Percentiles rank a stretch among this genome's conserved stretches.
Conservation (phyloP, 495 filamentous ascomycete genomes). For the Bacidia rubella region DNA sequence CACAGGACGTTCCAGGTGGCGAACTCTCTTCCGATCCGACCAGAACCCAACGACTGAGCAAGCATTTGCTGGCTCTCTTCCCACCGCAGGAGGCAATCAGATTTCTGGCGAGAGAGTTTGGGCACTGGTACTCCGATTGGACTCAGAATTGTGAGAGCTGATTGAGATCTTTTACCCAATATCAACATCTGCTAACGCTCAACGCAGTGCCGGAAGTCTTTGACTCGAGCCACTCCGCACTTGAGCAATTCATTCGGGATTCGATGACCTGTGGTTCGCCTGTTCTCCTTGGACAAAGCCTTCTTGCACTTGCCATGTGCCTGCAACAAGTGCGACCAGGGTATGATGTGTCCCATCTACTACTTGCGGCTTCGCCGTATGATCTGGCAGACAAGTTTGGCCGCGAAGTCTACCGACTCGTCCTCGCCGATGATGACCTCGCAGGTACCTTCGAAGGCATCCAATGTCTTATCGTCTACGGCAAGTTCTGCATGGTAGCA, state of each 20-base stretch:
- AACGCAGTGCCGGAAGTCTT: neutral
- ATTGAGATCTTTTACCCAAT: neutral
- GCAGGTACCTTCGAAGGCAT: conserved; percentile 36
- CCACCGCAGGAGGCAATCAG: neutral
- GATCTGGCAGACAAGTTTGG: neutral
- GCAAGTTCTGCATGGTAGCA: conserved; percentile 33
- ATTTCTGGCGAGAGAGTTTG: neutral
- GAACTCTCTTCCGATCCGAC: neutral
- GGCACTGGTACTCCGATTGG: neutral
- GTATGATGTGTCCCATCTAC: neutral
- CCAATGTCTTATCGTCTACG: conserved; percentile 33
- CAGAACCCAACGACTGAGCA: neutral
- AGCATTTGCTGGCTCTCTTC: neutral
- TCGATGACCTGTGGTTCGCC: neutral
- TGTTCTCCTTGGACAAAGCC: neutral
- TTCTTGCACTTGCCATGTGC: neutral
- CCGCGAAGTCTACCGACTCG: conserved; percentile 9
- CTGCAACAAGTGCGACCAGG: neutral
- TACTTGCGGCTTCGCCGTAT: neutral
- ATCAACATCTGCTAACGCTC: neutral
- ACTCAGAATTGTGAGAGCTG: neutral
- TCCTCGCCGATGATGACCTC: conserved; percentile 36
- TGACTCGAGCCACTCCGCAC: neutral
- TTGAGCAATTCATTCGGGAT: neutral
- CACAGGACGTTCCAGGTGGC: neutral